phyloP scores from a whole-genome alignment of 2,329 filamentous ascomycete genomes.

The Volutella citrinella region DNA sequence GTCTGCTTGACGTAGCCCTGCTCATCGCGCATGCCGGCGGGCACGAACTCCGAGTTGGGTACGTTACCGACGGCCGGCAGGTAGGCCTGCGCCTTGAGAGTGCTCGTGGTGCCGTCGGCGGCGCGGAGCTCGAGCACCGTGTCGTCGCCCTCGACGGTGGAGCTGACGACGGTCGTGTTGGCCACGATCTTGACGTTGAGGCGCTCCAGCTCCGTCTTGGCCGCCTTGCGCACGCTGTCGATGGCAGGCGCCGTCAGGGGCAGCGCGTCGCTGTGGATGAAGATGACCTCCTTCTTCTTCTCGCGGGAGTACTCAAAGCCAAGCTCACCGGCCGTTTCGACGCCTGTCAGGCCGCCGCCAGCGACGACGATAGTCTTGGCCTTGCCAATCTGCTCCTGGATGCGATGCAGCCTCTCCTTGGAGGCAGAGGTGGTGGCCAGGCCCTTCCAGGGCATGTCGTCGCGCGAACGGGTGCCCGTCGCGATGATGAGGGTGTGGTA shows the following conservation, averaged over 20 bases:
- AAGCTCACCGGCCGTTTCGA: slow-evolving; percentile 51
- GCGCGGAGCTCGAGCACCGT: slow-evolving; percentile 33
- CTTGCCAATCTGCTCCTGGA: slow-evolving; percentile 35
- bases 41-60: slow-evolving; percentile 44
- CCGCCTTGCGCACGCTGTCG: slow-evolving; percentile 37
- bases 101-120: slow-evolving; percentile 32
- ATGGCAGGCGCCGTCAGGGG: slow-evolving; percentile 34
- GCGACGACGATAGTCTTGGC: slow-evolving; percentile 50
- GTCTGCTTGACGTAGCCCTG: slow-evolving; percentile 36
- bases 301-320: slow-evolving; percentile 42
- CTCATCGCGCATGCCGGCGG: slow-evolving; percentile 33
- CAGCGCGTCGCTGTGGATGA: slow-evolving; percentile 37
- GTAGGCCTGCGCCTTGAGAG: slow-evolving; percentile 42
- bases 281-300: slow-evolving; percentile 44
- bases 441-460: slow-evolving; percentile 49
- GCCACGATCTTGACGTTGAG: slow-evolving; percentile 42
- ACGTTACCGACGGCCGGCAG: slow-evolving; percentile 44
- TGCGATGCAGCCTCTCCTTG: slow-evolving; percentile 33
- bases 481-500: slow-evolving; percentile 56
- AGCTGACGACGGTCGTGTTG: slow-evolving; percentile 35
- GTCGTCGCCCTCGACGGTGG: slow-evolving; percentile 21
- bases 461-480: slow-evolving; percentile 46
- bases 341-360: slow-evolving; percentile 49
- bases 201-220: slow-evolving; percentile 38
- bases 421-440: slow-evolving; percentile 41